Percentiles rank a stretch among this genome's conserved stretches.
Evolutionary conservation across 371 early-diverging fungal species (phyloP).

Genomic region (Actinomortierella ambigua): DNA sequence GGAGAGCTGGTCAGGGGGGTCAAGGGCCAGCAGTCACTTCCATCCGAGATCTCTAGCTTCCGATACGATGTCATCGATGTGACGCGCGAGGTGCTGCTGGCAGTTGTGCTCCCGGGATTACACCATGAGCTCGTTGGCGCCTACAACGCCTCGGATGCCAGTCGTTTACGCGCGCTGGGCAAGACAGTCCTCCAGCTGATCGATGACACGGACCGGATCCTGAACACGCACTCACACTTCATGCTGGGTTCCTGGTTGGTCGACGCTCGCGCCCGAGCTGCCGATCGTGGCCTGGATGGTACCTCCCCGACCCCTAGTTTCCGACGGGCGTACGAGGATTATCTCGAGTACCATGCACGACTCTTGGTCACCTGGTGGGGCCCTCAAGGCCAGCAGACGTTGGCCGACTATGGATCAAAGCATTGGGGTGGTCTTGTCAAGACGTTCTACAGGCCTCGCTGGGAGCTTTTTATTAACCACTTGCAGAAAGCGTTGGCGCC

Average conservation of each 20-base stretch:
- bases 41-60: constrained; percentile 25
- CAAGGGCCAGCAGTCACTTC: too few species aligned
- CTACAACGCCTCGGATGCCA: constrained; percentile 17
- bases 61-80: constrained; percentile 46
- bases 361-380: constrained; percentile 45
- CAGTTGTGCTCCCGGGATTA: constrained; percentile 26
- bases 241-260: constrained; percentile 36
- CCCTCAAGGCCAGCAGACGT: constrained; percentile 13
- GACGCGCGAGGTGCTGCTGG: constrained; percentile 30
- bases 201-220: constrained; percentile 23
- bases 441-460: constrained; percentile 27
- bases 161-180: constrained; percentile 12
- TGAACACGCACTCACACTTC: constrained; percentile 33
- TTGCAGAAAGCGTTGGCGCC: constrained; percentile 12
- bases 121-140: constrained; percentile 31
- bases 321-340: constrained; percentile 15
- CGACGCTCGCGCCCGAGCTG: too few species aligned
- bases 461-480: constrained; percentile 31
- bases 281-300: too few species aligned
- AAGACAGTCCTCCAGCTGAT: constrained; percentile 13
- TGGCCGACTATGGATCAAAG: constrained; percentile 36
- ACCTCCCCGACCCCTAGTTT: background rate
- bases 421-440: constrained; percentile 34
- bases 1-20: constrained; percentile 16
- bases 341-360: constrained; percentile 30